A percentile compares a stretch with the other conserved stretches of the same genome.
Conservation (phyloP, 352 stramenopile species). For the Globisporangium radiosum region DNA sequence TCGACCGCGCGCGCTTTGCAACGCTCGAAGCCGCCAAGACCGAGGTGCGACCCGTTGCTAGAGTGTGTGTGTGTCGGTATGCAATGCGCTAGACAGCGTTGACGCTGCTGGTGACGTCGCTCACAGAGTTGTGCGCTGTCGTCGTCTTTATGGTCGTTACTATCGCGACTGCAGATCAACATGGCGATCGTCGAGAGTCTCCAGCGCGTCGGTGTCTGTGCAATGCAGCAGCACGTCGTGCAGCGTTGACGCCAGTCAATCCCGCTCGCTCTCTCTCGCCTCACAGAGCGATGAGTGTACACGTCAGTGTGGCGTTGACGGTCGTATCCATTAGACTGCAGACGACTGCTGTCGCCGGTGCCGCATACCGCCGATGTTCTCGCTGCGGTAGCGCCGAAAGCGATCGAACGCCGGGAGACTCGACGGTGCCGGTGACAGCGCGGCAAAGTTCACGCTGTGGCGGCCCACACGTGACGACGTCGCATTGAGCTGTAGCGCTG, state of each 20-base stretch:
- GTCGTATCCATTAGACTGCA: not conserved
- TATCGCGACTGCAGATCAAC: slow-evolving; percentile 35
- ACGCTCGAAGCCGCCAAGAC: slow-evolving; percentile 57
- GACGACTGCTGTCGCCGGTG: slow-evolving; percentile 16
- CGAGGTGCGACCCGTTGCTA: slow-evolving; percentile 26
- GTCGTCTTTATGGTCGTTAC: not conserved
- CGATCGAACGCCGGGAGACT: slow-evolving; percentile 12
- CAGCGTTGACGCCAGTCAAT: slow-evolving; percentile 5
- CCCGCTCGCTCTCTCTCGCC: not conserved
- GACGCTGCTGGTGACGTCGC: not conserved
- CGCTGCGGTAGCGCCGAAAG: slow-evolving; percentile 5
- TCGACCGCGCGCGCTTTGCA: slow-evolving; percentile 44
- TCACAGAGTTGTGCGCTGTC: not conserved
- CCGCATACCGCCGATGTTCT: slow-evolving; percentile 7
- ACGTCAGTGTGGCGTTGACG: no score
- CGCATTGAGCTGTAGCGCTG: not conserved
- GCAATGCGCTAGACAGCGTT: not conserved
- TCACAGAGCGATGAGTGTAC: no score
- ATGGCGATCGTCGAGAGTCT: slow-evolving; percentile 52
- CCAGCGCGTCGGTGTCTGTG: slow-evolving; percentile 32
- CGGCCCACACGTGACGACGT: not conserved
- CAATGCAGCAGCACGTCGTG: slow-evolving; percentile 12
- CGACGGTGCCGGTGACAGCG: not conserved
- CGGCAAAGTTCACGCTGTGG: slow-evolving; percentile 1
- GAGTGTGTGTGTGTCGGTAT: not conserved